Base-by-base conservation (phyloP, 169 alveolate species). In the Cryptosporidium bovis region DNA sequence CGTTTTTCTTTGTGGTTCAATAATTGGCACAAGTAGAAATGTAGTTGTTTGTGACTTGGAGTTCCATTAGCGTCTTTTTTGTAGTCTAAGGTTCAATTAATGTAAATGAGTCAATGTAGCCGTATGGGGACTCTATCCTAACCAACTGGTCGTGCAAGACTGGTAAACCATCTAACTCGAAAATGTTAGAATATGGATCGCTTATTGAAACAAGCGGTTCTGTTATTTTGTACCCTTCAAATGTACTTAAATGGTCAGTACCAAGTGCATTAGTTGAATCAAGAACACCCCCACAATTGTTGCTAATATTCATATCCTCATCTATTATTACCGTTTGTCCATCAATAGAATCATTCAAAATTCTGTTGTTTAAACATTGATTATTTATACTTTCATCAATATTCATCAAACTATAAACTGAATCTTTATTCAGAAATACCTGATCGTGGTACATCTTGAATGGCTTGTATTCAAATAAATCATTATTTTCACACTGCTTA, bases 141-240 rank as follows among this genome's bases (percentile, higher is more conserved):
- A 69, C 56, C 13, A 51, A 34, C 51, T 69, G 83, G n/a, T 69
- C 83, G 24, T 69, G 53, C 13, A 69, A 34, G 3, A 64, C 36
- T 15, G 71, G 36, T 15, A 34, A n/a, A 7, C 64, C 71, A 20
- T 77, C 87, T 13, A 60, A 60, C 12, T 77, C 77, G 29, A 77
- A 33, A 46, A 77, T 44, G 29, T 31, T 69, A 31, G 65, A 29
- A n/a, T 62, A 29, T n/a, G 87, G 87, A 46, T 77, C 71, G 13
- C 87, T 77, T 0, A 62, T 60, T 34, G 87, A 77, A 44, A 77
- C 51, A 10, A 77, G 77, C 64, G 87, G 87, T 15, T 77, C 87
- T 1, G 87, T 8, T 16, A 77, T 40, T 44, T 60, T 77, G 48
- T 46, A 77, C 13, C 55, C 87, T 24, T 77, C 87, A 20, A 44